Evolutionary conservation across 768 basidiomycete genomes (phyloP), one percentile per base, ranked within the genome.

Genomic region (Collybiopsis confluens): DNA sequence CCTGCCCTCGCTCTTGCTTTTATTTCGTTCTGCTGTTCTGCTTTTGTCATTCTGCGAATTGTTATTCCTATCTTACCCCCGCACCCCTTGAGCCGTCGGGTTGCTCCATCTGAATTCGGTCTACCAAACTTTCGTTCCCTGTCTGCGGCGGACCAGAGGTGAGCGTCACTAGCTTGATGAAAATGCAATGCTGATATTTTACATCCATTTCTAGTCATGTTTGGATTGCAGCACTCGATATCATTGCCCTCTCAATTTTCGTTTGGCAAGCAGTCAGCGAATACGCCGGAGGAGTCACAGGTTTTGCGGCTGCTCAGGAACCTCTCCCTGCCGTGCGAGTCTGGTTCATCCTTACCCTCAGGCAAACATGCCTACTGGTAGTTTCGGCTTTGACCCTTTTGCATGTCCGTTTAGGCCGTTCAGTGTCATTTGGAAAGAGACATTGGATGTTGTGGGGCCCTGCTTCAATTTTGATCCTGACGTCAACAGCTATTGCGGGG

Each of bases 371-470:
- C 62, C 77, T 90, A 48, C 72, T 89, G 49, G 65, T 88, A 40
- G 71, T 88, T 28, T 75, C 75, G 2, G 71, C 68, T 18, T 70
- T 88, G 48, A 85, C 85, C 16, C 74, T 90, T 35, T 70, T 88
- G 24, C 83, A 90, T 55, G 79, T 90, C 56, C 81, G 88, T 13
- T 72, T 85, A 74, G 86, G 82, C 16, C 81, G 79, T 46, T 79
- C 88, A 0, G 79, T 88, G 10, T 79, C 83, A 8, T 87, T 88
- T 58, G 87, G 88, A 13, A 57, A 62, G n/a, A 82, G 70, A 46
- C 86, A 90, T 57, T 88, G 85, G 83, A 81, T 86, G 75, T 63
- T 90, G 30, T 88, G 84, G 85, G 77, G 73, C 8, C 88, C 88
- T 1, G 80, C 80, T 2, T 52, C 82, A 10, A 57, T 86, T 50